Conservation (phyloP, 2,329 filamentous ascomycete genomes). For the Hirsutella rhossiliensis region DNA sequence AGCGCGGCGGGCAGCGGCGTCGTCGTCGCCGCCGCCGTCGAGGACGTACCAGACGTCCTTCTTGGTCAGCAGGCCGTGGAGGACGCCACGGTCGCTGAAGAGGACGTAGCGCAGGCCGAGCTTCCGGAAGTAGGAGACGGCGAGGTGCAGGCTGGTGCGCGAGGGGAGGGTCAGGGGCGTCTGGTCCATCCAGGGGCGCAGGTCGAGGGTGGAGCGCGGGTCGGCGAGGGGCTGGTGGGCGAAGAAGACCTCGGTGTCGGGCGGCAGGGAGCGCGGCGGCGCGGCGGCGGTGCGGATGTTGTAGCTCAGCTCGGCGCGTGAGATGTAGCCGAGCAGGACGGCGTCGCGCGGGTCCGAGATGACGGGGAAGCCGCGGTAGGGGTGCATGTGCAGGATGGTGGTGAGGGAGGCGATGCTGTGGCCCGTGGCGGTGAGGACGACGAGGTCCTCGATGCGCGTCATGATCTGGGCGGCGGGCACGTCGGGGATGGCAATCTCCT, state of each 20-base stretch:
- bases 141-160: constrained; percentile 67
- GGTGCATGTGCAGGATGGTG: constrained; percentile 37
- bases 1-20: constrained; percentile 37
- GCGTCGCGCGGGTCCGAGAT: constrained; percentile 62
- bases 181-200: constrained; percentile 97
- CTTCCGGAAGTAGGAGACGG: constrained; percentile 87
- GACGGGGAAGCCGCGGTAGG: constrained; percentile 82
- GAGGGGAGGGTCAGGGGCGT: constrained; percentile 85
- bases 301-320: constrained; percentile 76
- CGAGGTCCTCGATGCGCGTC: constrained; percentile 62
- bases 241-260: constrained; percentile 73
- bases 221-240: constrained; percentile 72
- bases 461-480: constrained; percentile 87
- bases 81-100: constrained; percentile 67
- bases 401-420: constrained; percentile 64
- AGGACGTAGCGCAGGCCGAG: constrained; percentile 83
- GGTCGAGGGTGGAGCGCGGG: constrained; percentile 65
- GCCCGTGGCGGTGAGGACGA: constrained; percentile 62
- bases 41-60: constrained; percentile 95
- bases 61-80: constrained; percentile 85
- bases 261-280: constrained; percentile 47
- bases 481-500: constrained; percentile 93
- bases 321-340: constrained; percentile 80
- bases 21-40: constrained; percentile 57
- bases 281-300: constrained; percentile 49